Conservation (phyloP, 768 basidiomycete species). For the Pleurotus eryngii region DNA sequence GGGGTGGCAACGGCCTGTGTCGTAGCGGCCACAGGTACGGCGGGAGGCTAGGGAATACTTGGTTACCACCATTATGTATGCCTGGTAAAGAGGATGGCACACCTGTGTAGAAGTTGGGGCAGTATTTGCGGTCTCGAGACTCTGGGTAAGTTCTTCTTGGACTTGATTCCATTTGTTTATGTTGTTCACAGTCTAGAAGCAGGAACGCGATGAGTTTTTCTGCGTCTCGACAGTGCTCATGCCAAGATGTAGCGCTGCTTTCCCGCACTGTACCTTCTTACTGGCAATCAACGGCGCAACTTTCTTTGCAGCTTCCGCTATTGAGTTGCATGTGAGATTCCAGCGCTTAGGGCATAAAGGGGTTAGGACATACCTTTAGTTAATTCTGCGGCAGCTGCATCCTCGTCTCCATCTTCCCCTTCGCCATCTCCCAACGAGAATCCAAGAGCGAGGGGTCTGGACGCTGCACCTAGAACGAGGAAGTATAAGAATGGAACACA, state of each 20-base stretch:
- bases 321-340: background rate
- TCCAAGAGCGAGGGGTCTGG: slow-evolving; percentile 48
- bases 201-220: slow-evolving; percentile 1
- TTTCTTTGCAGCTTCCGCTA: slow-evolving; percentile 55
- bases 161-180: slow-evolving; percentile 98
- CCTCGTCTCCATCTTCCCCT: slow-evolving; percentile 36
- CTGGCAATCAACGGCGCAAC: slow-evolving; percentile 82
- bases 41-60: background rate
- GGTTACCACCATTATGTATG: too few relatives aligned
- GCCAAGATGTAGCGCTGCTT: background rate
- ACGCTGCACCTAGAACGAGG: background rate
- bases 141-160: slow-evolving; percentile 76
- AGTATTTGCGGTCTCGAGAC: slow-evolving; percentile 22
- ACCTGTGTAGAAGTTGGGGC: slow-evolving; percentile 27
- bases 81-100: slow-evolving; percentile 25
- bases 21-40: background rate
- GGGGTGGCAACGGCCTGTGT: background rate
- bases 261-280: slow-evolving; percentile 60
- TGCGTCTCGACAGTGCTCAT: slow-evolving; percentile 4
- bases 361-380: slow-evolving; percentile 43
- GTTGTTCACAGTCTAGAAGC: slow-evolving; percentile 72
- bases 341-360: background rate
- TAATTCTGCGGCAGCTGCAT: slow-evolving; percentile 24
- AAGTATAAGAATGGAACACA: too few relatives aligned
- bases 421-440: slow-evolving; percentile 60